Percentiles rank a stretch among this genome's conserved stretches.
Evolutionary conservation across 192 early-diverging fungal genomes (phyloP).

Genomic region (Lobosporangium transversale): DNA sequence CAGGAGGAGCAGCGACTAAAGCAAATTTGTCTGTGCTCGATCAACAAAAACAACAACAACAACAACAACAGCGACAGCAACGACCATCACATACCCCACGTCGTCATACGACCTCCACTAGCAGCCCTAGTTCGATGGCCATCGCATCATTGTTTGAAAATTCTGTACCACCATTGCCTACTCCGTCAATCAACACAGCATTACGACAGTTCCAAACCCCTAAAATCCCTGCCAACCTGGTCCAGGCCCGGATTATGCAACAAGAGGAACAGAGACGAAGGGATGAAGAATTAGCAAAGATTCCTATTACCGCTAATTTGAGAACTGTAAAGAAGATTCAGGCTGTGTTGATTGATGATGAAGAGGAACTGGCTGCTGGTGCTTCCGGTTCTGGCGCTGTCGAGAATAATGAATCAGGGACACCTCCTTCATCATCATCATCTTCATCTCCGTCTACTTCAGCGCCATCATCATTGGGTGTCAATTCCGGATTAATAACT

Average conservation of each 20-base stretch:
- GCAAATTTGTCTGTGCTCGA: slow-evolving; percentile 10
- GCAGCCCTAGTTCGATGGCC: not conserved
- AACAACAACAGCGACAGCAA: no score
- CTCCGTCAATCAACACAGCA: slow-evolving; percentile 36
- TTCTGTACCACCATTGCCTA: slow-evolving; percentile 6
- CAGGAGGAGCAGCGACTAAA: not conserved
- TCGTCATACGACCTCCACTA: slow-evolving; percentile 40
- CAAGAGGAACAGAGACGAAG: slow-evolving; percentile 34
- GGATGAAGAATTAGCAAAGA: slow-evolving; percentile 44
- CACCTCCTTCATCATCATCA: not conserved
- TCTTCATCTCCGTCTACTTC: not conserved
- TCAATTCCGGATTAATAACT: not conserved
- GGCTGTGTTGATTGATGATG: slow-evolving; percentile 35
- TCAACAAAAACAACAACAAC: no score
- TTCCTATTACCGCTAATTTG: slow-evolving; percentile 48
- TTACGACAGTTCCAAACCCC: slow-evolving; percentile 45
- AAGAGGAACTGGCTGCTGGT: slow-evolving; percentile 21
- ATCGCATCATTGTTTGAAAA: slow-evolving; percentile 12
- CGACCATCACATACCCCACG: slow-evolving; percentile 24
- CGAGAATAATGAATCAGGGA: not conserved
- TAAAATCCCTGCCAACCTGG: slow-evolving; percentile 42
- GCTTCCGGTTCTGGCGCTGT: not conserved
- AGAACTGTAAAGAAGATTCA: slow-evolving; percentile 48
- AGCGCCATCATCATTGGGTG: not conserved
- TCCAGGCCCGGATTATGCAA: slow-evolving; percentile 45